Conservation (phyloP, 768 basidiomycete species). For the Rhizopogon vesiculosus region DNA sequence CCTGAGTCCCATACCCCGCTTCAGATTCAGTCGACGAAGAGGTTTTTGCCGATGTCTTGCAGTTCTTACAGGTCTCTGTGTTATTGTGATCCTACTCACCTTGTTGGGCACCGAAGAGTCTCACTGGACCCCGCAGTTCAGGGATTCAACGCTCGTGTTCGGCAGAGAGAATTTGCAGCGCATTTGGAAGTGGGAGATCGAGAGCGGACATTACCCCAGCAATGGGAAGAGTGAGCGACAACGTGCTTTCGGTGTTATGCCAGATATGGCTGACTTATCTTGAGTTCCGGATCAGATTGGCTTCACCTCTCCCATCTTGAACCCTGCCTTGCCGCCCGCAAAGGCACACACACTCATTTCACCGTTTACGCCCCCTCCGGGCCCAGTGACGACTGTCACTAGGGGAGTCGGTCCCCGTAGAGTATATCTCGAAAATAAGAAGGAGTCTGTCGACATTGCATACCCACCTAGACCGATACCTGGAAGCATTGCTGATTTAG, state of each 20-base stretch:
- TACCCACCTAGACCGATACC: constrained; percentile 83
- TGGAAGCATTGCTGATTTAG: constrained; percentile 84
- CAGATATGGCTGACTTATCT: neutral
- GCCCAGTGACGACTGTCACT: constrained; percentile 39
- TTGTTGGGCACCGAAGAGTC: constrained; percentile 38
- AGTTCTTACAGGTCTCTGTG: constrained; percentile 47
- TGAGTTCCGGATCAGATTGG: constrained; percentile 64
- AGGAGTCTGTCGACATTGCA: constrained; percentile 53
- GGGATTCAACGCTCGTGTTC: constrained; percentile 69
- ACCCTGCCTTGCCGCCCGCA: constrained; percentile 62
- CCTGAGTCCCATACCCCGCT: constrained; percentile 48
- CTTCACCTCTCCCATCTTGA: constrained; percentile 47
- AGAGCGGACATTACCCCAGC: constrained; percentile 86
- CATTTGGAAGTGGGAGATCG: constrained; percentile 93
- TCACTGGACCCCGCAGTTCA: constrained; percentile 30
- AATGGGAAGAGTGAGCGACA: constrained; percentile 52
- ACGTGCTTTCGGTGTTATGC: constrained; percentile 8
- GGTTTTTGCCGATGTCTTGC: constrained; percentile 49
- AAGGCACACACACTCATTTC: constrained; percentile 42
- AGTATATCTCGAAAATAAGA: constrained; percentile 66
- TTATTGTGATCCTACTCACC: constrained; percentile 39
- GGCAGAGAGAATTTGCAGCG: constrained; percentile 66
- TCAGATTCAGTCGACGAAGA: constrained; percentile 44
- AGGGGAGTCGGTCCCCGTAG: constrained; percentile 71
- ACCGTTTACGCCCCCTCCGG: constrained; percentile 41